Evolutionary conservation across 441 rosid genomes (phyloP), one percentile per base, ranked within the genome.

Genomic region (Pelargonium australe): DNA sequence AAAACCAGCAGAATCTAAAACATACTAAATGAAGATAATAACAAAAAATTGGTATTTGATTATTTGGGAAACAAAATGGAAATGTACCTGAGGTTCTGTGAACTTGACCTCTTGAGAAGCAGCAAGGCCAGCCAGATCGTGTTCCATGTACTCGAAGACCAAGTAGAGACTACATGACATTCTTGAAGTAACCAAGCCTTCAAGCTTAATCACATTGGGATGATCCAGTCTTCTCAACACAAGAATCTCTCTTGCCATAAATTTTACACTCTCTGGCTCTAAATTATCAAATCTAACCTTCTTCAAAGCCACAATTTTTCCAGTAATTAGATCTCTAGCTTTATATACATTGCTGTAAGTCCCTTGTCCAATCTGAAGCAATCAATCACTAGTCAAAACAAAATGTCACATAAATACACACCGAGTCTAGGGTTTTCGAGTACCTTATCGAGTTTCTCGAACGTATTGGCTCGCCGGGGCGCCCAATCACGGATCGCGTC

Each of bases 181-280:
- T 76, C 98, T 85, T 6, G 98, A 92, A 76, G 93, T 87, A 60
- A 80, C 98, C 76, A 89, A 81, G 16, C 98, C 96, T 74, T 90
- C 85, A 43, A 92, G 95, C 84, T 89, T 92, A 57, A 92, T 83
- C 71, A 92, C 92, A 76, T 90, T 92, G 5, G 92, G 96, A 78
- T 92, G 98, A 63, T 90, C 83, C 8, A 92, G 80, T 57, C 79
- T 73, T 45, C 85, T 74, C 55, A 92, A 74, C 31, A 90, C 85
- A 74, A 87, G 92, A 78, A 92, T 92, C 85, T 92, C 98, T 73
- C 95, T 86, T 0, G 98, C 98, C 98, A 92, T 92, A 70, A 92
- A 92, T 67, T 83, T 89, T 51, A 92, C 92, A 82, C 95, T 90
- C 83, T 92, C 98, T 34, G 89, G 85, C 83, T 92, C 95, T 74